A percentile compares a stretch with the other conserved stretches of the same genome.
Conservation (phyloP, 1,139 yeast species). For the Pichia sp. region DNA sequence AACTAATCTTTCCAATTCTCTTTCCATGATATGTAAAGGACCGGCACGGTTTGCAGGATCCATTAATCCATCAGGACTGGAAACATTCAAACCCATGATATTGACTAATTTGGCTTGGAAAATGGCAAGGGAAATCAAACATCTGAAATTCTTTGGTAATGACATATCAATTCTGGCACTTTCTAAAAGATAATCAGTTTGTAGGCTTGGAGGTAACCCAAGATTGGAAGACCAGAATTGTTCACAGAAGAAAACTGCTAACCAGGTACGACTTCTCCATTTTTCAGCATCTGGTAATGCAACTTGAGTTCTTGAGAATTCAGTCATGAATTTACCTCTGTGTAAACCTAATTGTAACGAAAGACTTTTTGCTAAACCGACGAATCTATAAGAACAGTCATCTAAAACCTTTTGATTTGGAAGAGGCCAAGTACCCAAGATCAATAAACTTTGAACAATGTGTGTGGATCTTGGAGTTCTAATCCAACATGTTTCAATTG, state of each 20-base stretch:
- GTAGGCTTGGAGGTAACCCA: conserved; percentile 86
- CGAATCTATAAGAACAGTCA: conserved; percentile 86
- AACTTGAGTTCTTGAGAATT: conserved; percentile 87
- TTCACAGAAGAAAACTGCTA: conserved; percentile 83
- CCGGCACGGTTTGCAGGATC: conserved; percentile 85
- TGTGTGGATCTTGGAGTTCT: conserved; percentile 93
- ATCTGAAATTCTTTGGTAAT: conserved; percentile 70
- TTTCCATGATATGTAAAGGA: conserved; percentile 68
- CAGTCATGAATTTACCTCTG: conserved; percentile 88
- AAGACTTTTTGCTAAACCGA: conserved; percentile 81
- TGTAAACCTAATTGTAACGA: conserved; percentile 92
- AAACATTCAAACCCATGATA: conserved; percentile 87
- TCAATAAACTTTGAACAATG: conserved; percentile 83
- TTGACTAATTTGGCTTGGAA: conserved; percentile 84
- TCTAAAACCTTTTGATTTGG: conserved; percentile 93
- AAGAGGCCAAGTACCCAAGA: conserved; percentile 86
- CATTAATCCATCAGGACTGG: conserved; percentile 85
- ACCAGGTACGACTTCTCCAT: conserved; percentile 95
- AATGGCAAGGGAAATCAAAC: conserved; percentile 69
- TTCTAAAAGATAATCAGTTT: conserved; percentile 81
- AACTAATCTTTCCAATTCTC: conserved; percentile 72
- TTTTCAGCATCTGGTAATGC: conserved; percentile 87
- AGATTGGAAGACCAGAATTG: conserved; percentile 89
- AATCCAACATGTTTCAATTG: conserved; percentile 92
- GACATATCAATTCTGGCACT: conserved; percentile 68